phyloP scores from a whole-genome alignment of 2,329 filamentous ascomycete species.

The Xylariales sp. region DNA sequence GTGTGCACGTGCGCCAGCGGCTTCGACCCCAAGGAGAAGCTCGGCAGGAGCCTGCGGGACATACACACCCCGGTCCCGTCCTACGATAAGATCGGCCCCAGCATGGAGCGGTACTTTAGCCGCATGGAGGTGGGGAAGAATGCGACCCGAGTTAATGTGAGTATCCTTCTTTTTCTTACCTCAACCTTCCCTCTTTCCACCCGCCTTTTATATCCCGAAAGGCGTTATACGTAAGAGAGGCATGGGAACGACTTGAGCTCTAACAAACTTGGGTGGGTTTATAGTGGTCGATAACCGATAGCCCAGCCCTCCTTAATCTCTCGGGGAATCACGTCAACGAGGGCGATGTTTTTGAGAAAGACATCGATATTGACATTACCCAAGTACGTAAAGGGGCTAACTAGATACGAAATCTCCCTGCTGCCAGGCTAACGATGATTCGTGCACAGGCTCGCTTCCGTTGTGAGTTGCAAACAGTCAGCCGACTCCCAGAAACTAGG shows the following conservation, averaged over 20 bases:
- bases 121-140: constrained; percentile 42
- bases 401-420: too few species aligned
- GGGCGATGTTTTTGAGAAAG: constrained; percentile 25
- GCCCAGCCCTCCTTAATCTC: constrained; percentile 39
- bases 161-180: too few species aligned
- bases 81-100: constrained; percentile 49
- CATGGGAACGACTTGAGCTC: too few species aligned
- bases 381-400: constrained; percentile 22
- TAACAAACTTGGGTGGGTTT: too few species aligned
- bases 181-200: too few species aligned
- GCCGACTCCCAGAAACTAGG: constrained; percentile 39
- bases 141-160: constrained; percentile 47
- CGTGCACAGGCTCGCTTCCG: constrained; percentile 31
- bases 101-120: constrained; percentile 51
- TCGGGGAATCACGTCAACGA: constrained; percentile 31
- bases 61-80: constrained; percentile 49
- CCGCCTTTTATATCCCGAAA: too few species aligned
- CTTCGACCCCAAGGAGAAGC: constrained; percentile 46
- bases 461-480: constrained; percentile 49
- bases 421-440: too few species aligned
- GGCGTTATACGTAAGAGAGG: too few species aligned
- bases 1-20: constrained; percentile 48
- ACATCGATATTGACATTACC: constrained; percentile 33
- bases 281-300: too few species aligned
- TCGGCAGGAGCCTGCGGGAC: constrained; percentile 42